Base-by-base conservation (phyloP, 2,329 filamentous ascomycete genomes). In the Elsinoe perseae region DNA sequence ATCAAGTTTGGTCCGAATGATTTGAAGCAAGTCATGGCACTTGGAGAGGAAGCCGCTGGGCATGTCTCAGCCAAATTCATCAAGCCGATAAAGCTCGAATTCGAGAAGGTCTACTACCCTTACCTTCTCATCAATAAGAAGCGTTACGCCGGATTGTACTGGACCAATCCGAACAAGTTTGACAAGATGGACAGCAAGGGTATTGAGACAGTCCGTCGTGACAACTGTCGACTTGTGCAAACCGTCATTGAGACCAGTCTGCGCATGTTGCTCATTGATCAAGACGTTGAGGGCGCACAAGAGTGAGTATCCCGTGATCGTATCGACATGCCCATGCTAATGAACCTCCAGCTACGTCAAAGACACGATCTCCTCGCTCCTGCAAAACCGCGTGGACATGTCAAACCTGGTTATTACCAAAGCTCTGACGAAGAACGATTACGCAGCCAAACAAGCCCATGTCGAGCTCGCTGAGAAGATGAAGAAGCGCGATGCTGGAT, bases 171-270 rank as follows among this genome's bases (percentile, higher is more conserved):
- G 0, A 82, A 92, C 40, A 96, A 95, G 72, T 93, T 87, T 70
- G 95, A 98, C 80, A 98, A 97, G 78, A 98, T 98, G 95, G 93
- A 98, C 72, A 97, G 89, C 59, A 98, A 98, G 71, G 93, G 93
- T 78, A 97, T 98, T 63, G 93, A 98, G 73, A 98, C 93, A 2
- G 95, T 98, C 46, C 86, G 93, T 63, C 81, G 93, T 79, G 93
- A 98, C 71, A 98, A 98, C 69, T 98, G 93, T 69, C 79, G 93
- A 54, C 76, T 98, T 58, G 93, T 97, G 14, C 92, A 97, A 72
- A 96, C 87, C 2, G 93, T 97, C 58, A 97, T 98, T 65, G 93
- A 98, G 72, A 97, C 93, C 56, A 92, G 95, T 20, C 74, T 98
- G 61, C 82, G 89, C 63, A 97, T 96, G 85, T 89, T 98, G 65